Conservation (phyloP, 306 rosid species). For the Casuarina glauca region DNA sequence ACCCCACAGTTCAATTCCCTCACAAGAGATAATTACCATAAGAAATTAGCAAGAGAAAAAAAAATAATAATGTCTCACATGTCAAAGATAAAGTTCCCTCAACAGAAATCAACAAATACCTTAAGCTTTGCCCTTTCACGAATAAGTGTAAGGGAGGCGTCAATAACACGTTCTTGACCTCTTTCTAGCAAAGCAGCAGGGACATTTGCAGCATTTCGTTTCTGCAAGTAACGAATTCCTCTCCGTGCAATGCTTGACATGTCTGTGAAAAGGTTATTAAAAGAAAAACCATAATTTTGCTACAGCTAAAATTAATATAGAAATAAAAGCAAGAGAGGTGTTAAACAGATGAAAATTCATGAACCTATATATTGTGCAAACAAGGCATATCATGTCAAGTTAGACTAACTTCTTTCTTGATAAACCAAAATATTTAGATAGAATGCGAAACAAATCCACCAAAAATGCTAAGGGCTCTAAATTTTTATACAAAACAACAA, state of each 20-base stretch:
- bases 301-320: not conserved
- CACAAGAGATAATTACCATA: not conserved
- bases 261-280: constrained; percentile 30
- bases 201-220: constrained; percentile 57
- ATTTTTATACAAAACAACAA: not conserved
- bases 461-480: not conserved
- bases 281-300: constrained; percentile 13
- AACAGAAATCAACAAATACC: constrained; percentile 42
- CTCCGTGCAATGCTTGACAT: constrained; percentile 51
- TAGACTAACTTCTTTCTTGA: not conserved
- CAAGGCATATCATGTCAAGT: not conserved
- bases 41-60: not conserved
- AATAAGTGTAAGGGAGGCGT: constrained; percentile 94
- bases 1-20: constrained; percentile 15
- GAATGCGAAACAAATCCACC: not conserved
- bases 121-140: constrained; percentile 93
- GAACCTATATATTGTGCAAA: not conserved
- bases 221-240: constrained; percentile 65
- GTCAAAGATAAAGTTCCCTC: not conserved
- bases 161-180: constrained; percentile 83
- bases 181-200: constrained; percentile 58
- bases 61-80: not conserved
- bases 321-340: not conserved
- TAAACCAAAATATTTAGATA: not conserved
- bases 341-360: not conserved